Evolutionary conservation across 169 alveolate species (phyloP).

Genomic region (Plasmodium adleri): DNA sequence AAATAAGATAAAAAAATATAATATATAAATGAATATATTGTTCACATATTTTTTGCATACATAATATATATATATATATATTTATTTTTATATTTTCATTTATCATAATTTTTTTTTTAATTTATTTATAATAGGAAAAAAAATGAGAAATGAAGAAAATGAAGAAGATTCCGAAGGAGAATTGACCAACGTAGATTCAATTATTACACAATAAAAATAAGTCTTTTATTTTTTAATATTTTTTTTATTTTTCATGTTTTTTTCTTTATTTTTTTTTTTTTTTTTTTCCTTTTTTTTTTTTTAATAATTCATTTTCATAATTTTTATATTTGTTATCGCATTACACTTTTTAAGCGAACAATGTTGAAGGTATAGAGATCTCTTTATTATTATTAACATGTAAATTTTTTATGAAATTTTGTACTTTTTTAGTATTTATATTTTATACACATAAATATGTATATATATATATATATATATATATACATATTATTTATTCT

Average conservation of each 20-base stretch:
- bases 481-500: too few relatives aligned
- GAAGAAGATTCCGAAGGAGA: slow-evolving; percentile 37
- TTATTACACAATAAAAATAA: slow-evolving; percentile 1
- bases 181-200: slow-evolving; percentile 24
- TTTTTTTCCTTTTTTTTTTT: too few relatives aligned
- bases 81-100: background rate
- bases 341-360: too few relatives aligned
- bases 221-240: background rate
- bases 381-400: too few relatives aligned
- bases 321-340: too few relatives aligned
- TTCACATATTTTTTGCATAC: background rate
- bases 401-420: too few relatives aligned
- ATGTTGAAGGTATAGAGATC: too few relatives aligned
- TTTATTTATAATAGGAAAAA: background rate
- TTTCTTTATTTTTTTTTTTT: too few relatives aligned
- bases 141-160: slow-evolving; percentile 12
- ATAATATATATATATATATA: background rate
- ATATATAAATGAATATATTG: background rate
- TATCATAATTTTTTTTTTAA: background rate
- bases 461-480: too few relatives aligned
- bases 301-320: too few relatives aligned
- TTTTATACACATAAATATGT: background rate
- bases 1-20: slow-evolving; percentile 1
- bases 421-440: background rate
- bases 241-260: background rate